Percentiles rank a stretch among this genome's conserved stretches.
Conservation (phyloP, 1,139 yeast genomes). For the Suhomyces wounanorum region DNA sequence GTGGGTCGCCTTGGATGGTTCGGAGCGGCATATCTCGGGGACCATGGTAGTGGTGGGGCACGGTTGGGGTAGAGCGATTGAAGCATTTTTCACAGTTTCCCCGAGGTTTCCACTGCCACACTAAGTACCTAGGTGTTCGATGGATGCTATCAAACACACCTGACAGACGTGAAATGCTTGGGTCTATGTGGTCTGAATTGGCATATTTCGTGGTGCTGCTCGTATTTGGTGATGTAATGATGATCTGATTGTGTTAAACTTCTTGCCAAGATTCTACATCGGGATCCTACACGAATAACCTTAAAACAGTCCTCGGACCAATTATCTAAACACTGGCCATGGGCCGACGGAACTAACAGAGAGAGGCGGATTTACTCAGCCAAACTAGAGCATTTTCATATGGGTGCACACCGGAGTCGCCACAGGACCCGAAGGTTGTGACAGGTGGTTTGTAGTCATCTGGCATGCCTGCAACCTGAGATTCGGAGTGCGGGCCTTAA, state of each 20-base stretch:
- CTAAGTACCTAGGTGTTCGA: background rate
- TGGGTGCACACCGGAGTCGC: background rate
- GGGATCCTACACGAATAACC: background rate
- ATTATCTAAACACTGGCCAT: conserved; percentile 1
- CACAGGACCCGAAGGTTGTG: background rate
- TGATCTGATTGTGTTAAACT: background rate
- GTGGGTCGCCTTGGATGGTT: background rate
- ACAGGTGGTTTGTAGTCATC: background rate
- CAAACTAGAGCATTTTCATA: background rate
- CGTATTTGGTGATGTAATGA: background rate
- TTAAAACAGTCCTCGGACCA: background rate
- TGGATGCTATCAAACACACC: no score
- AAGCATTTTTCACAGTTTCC: background rate
- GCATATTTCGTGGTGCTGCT: background rate
- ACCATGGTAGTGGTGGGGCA: background rate
- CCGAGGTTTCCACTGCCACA: background rate
- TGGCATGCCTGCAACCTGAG: background rate
- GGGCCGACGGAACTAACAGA: background rate
- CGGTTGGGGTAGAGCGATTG: background rate
- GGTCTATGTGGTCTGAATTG: background rate
- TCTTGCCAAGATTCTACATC: background rate
- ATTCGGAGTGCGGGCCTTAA: background rate
- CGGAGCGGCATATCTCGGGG: background rate
- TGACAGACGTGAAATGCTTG: background rate
- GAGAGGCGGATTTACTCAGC: background rate